phyloP scores from a whole-genome alignment of 176 grass and related monocot genomes.

The Juncus effusus region DNA sequence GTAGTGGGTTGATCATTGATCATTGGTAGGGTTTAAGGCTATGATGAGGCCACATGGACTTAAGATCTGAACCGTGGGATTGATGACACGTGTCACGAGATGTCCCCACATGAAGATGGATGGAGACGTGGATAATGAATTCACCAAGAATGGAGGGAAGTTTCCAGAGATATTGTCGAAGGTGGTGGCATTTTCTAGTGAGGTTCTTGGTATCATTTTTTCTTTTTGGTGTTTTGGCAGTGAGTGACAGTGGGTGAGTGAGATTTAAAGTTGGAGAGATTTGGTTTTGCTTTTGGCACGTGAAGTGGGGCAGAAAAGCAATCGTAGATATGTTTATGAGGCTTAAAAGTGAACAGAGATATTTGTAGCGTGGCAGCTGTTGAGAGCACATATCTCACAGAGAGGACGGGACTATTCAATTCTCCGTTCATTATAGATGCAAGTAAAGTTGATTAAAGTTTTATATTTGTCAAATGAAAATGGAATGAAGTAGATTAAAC shows the following conservation, averaged over 20 bases:
- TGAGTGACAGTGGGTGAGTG: neutral
- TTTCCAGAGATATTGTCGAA: neutral
- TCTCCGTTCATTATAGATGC: no score
- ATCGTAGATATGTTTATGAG: neutral
- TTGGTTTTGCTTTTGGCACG: constrained; percentile 5
- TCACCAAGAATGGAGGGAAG: neutral
- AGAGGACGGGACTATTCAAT: no score
- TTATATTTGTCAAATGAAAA: no score
- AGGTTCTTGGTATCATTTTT: no score
- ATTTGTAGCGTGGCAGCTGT: no score
- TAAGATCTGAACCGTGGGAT: neutral
- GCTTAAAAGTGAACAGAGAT: neutral
- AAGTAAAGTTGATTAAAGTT: no score
- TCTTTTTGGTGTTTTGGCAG: neutral
- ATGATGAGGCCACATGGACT: constrained; percentile 5
- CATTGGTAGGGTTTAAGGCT: neutral
- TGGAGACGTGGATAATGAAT: constrained; percentile 16
- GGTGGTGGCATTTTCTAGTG: neutral
- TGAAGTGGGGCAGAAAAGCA: constrained; percentile 1
- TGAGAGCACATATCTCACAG: no score
- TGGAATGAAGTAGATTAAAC: no score
- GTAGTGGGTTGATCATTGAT: no score
- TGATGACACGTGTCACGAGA: constrained; percentile 12
- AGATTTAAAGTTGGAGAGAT: no score
- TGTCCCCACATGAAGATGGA: neutral